Percentiles rank a stretch among this genome's conserved stretches.
phyloP scores from a whole-genome alignment of 805 yeast species.

The Barnettozyma populi region DNA sequence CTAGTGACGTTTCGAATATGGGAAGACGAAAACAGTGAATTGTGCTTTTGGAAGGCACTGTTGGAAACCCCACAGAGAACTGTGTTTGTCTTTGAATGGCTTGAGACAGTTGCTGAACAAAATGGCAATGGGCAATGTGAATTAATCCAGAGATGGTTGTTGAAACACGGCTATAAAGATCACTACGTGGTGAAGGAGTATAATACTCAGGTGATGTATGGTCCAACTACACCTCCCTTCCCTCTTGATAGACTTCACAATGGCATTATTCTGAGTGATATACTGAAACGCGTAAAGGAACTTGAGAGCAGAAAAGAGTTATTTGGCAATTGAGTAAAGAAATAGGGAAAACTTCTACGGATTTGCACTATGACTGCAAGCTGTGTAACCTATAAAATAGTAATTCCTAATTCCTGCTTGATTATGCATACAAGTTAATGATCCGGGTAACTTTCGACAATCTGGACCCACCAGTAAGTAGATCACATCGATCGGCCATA shows the following conservation, averaged over 20 bases:
- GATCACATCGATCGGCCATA: constrained; percentile 9
- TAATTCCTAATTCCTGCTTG: background rate
- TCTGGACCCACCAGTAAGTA: too few relatives aligned
- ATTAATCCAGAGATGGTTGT: background rate
- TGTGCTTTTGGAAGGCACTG: too few relatives aligned
- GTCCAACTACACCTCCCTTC: background rate
- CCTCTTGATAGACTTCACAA: background rate
- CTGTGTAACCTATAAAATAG: too few relatives aligned
- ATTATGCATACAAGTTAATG: background rate
- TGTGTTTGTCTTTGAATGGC: too few relatives aligned
- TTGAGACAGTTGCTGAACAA: too few relatives aligned
- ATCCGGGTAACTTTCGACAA: background rate
- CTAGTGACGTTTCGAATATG: too few relatives aligned
- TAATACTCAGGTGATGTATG: background rate
- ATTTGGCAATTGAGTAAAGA: background rate
- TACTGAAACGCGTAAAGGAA: background rate
- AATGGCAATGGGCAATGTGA: background rate
- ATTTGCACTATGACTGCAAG: too few relatives aligned
- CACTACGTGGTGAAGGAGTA: background rate
- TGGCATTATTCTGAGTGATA: too few relatives aligned
- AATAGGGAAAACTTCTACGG: too few relatives aligned
- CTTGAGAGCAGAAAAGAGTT: background rate
- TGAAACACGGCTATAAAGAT: background rate
- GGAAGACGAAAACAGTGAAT: too few relatives aligned
- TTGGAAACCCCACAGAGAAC: too few relatives aligned